phyloP scores from a whole-genome alignment of 176 grass and related monocot species.

The Triticum aestivum region DNA sequence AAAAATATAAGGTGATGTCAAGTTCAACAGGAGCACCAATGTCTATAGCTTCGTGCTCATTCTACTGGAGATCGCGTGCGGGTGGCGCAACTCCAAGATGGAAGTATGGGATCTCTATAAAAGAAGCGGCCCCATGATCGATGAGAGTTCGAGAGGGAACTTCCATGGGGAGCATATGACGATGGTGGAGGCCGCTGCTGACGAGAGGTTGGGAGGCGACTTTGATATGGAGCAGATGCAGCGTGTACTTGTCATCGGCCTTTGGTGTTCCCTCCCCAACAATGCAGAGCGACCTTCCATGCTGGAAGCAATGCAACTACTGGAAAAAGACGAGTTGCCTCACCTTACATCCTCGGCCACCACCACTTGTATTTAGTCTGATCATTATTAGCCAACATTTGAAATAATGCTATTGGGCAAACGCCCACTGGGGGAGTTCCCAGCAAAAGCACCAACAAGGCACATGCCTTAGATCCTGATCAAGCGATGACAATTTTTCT shows the following conservation, averaged over 20 bases:
- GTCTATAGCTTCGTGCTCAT: background rate
- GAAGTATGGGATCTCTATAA: too few relatives aligned
- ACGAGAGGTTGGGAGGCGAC: background rate
- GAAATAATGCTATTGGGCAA: too few relatives aligned
- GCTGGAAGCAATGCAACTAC: background rate
- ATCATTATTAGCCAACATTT: too few relatives aligned
- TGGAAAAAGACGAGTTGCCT: background rate
- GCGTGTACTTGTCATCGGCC: background rate
- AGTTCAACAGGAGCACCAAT: background rate
- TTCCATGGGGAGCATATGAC: background rate
- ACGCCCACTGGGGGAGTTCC: too few relatives aligned
- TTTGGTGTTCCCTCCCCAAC: background rate
- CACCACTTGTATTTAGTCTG: background rate
- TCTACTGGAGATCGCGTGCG: background rate
- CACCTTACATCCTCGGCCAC: background rate
- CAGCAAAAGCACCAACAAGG: too few relatives aligned
- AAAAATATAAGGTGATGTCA: background rate
- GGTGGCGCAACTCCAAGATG: background rate
- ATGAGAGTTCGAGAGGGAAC: background rate
- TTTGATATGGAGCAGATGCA: background rate
- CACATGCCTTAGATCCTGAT: too few relatives aligned
- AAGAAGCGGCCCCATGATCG: too few relatives aligned
- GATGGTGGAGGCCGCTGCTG: background rate
- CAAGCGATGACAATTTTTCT: too few relatives aligned
- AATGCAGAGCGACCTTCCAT: background rate